A percentile compares a stretch with the other conserved stretches of the same genome.
phyloP scores from a whole-genome alignment of 352 stramenopile genomes.

The Phytophthora gonapodyides region DNA sequence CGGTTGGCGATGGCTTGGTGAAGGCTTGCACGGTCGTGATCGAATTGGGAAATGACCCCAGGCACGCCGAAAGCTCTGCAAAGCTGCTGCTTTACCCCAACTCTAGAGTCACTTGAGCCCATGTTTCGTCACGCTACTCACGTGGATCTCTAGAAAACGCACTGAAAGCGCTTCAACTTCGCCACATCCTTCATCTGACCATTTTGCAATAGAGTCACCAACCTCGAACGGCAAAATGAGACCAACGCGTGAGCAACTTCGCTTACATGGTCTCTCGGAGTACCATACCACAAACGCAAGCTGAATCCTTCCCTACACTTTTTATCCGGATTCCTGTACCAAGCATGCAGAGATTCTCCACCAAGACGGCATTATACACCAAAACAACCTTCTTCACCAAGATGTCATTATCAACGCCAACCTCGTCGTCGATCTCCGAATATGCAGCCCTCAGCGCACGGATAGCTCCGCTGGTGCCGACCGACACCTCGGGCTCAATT shows the following conservation, averaged over 20 bases:
- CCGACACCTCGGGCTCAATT: slow-evolving; percentile 4
- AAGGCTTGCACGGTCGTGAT: slow-evolving; percentile 7
- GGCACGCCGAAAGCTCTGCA: background rate
- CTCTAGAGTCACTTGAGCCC: slow-evolving; percentile 2
- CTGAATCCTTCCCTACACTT: slow-evolving; percentile 18
- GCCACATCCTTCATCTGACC: slow-evolving; percentile 15
- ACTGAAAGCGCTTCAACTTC: slow-evolving; percentile 8
- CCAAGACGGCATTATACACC: too few relatives aligned
- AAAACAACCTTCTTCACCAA: too few relatives aligned
- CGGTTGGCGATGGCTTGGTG: background rate
- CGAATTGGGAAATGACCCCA: slow-evolving; percentile 23
- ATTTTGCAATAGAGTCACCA: slow-evolving; percentile 8
- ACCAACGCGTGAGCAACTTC: slow-evolving; percentile 15
- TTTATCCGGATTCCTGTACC: background rate
- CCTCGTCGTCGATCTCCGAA: too few relatives aligned
- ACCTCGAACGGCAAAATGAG: slow-evolving; percentile 11
- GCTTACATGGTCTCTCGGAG: background rate
- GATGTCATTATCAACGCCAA: too few relatives aligned
- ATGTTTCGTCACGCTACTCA: slow-evolving; percentile 4
- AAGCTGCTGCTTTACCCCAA: background rate
- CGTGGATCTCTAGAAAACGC: slow-evolving; percentile 9
- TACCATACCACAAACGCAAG: slow-evolving; percentile 11
- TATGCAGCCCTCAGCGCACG: too few relatives aligned
- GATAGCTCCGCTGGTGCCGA: background rate
- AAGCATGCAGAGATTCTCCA: too few relatives aligned